These are phyloP conservation scores for Ceratocystis eucalypticola DNA, from an alignment of 2,329 filamentous ascomycete genomes.

Conservation along the genomic window DNA sequence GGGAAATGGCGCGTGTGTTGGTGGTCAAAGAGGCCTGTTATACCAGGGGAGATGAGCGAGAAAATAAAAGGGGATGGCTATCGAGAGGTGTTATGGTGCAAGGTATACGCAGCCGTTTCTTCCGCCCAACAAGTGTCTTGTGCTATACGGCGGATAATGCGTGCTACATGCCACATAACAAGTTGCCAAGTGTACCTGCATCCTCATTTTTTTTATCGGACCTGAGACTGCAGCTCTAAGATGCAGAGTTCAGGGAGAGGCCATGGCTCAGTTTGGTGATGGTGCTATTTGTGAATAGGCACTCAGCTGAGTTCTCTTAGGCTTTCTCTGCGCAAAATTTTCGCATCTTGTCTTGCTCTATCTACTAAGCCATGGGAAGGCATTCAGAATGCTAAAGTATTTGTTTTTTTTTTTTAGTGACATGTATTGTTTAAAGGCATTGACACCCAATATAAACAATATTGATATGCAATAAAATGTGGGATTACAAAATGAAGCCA, in stretches of 20 bases:
- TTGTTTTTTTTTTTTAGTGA: not conserved
- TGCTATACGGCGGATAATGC: not conserved
- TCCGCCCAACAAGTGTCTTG: not conserved
- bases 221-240: not conserved
- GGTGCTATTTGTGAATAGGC: not conserved
- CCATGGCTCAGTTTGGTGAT: not conserved
- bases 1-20: not conserved
- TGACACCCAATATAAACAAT: not conserved
- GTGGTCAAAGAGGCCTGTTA: not conserved
- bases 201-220: not conserved
- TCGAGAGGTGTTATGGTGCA: not conserved
- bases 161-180: not conserved
- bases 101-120: not conserved
- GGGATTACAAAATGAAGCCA: not conserved
- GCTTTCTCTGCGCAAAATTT: not conserved
- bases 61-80: not conserved
- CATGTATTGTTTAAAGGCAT: not conserved
- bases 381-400: not conserved
- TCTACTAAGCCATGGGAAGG: not conserved
- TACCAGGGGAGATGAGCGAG: not conserved
- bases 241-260: slow-evolving; percentile 3
- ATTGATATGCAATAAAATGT: not conserved
- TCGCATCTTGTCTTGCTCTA: not conserved
- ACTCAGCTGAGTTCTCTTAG: not conserved
- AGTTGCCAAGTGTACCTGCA: not conserved